Conservation (phyloP, 2,329 filamentous ascomycete species). For the Berkeleyomyces rouxiae region DNA sequence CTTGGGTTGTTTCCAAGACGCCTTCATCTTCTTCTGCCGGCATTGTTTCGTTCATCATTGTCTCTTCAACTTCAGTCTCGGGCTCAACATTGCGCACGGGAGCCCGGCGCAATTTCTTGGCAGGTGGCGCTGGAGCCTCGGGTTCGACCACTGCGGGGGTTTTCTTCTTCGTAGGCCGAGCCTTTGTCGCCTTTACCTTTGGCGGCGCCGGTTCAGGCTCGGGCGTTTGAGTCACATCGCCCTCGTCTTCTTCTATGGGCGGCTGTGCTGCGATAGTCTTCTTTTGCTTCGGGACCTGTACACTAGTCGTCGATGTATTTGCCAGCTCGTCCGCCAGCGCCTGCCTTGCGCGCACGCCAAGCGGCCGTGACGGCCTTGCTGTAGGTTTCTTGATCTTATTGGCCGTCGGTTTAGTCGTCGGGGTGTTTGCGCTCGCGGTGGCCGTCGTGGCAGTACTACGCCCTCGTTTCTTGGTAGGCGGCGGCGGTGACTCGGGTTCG, state of each 20-base stretch:
- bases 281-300: neutral
- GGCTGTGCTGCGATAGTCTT: neutral
- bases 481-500: neutral
- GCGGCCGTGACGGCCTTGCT: neutral
- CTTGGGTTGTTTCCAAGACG: neutral
- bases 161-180: neutral
- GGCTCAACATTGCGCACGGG: neutral
- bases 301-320: neutral
- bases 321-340: neutral
- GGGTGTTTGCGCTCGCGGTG: neutral
- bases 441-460: neutral
- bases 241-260: neutral
- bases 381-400: slow-evolving; percentile 6
- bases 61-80: neutral
- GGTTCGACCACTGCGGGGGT: neutral
- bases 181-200: neutral
- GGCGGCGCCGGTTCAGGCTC: neutral
- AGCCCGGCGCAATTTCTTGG: neutral
- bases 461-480: slow-evolving; percentile 2
- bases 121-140: neutral
- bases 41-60: slow-evolving; percentile 1
- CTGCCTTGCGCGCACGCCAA: neutral
- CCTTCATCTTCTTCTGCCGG: neutral
- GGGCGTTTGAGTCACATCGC: neutral
- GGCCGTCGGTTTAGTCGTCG: neutral